phyloP scores from a whole-genome alignment of 306 rosid species.

The Rosa persica region DNA sequence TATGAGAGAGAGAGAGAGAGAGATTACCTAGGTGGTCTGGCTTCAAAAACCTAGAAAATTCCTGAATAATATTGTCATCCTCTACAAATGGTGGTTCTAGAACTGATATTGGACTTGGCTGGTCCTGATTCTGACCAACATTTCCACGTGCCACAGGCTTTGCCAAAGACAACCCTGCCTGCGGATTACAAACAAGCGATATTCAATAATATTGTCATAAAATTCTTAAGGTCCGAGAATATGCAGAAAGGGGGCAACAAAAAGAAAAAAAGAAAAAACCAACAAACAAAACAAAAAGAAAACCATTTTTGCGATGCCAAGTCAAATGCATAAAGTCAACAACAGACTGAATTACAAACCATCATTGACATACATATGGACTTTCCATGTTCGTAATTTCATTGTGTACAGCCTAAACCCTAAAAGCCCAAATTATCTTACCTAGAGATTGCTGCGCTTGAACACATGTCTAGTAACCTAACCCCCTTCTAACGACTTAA shows the following conservation, averaged over 20 bases:
- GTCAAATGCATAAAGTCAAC: background rate
- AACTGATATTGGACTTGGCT: constrained; percentile 91
- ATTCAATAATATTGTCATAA: background rate
- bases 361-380: background rate
- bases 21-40: constrained; percentile 46
- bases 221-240: background rate
- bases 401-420: background rate
- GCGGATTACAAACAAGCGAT: constrained; percentile 27
- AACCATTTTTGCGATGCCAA: constrained; percentile 4
- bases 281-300: constrained; percentile 14
- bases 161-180: constrained; percentile 62
- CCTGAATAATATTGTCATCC: constrained; percentile 47
- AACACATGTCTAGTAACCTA: background rate
- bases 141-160: constrained; percentile 41
- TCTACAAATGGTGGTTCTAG: constrained; percentile 70
- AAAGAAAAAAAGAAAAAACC: too few species aligned
- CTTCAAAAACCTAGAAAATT: constrained; percentile 40
- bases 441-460: background rate
- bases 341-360: background rate
- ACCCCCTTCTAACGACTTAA: background rate
- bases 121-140: constrained; percentile 61
- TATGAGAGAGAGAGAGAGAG: constrained; percentile 12
- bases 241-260: background rate
- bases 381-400: background rate
- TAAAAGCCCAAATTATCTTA: background rate